Conservation (phyloP, 2,329 filamentous ascomycete genomes). For the Xylaria arbuscula region DNA sequence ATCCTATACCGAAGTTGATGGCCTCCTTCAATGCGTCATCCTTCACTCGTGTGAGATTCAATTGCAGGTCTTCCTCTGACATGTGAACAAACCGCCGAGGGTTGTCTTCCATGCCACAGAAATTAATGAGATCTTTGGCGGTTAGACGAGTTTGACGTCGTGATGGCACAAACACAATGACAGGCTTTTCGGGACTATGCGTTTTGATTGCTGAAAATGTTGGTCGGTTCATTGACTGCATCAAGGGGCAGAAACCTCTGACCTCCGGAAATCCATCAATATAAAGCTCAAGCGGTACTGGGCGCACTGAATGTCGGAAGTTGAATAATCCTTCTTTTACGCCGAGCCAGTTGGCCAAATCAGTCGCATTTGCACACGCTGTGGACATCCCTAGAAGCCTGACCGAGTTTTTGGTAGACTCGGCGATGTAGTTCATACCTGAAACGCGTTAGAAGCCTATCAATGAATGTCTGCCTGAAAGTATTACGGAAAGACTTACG, state of each 20-base stretch:
- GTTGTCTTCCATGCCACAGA: slow-evolving; percentile 98
- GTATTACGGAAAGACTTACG: slow-evolving; percentile 54
- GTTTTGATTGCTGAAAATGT: slow-evolving; percentile 97
- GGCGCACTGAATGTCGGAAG: slow-evolving; percentile 95
- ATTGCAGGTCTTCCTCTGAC: slow-evolving; percentile 91
- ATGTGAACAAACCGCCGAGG: slow-evolving; percentile 92
- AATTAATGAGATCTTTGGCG: slow-evolving; percentile 95
- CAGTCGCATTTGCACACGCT: slow-evolving; percentile 93
- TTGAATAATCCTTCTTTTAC: slow-evolving; percentile 97
- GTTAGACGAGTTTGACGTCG: slow-evolving; percentile 94
- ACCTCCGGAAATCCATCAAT: slow-evolving; percentile 98
- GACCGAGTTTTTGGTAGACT: slow-evolving; percentile 89
- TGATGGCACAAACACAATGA: slow-evolving; percentile 98
- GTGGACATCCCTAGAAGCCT: slow-evolving; percentile 98
- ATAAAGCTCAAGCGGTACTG: slow-evolving; percentile 93
- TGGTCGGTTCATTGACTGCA: slow-evolving; percentile 99
- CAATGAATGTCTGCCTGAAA: neutral
- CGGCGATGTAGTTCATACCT: slow-evolving; percentile 98
- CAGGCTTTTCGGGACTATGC: slow-evolving; percentile 94
- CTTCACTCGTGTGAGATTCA: slow-evolving; percentile 90
- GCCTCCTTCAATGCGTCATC: slow-evolving; percentile 93
- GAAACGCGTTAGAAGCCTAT: slow-evolving; percentile 48
- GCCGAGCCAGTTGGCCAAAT: slow-evolving; percentile 95
- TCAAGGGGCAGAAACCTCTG: slow-evolving; percentile 93
- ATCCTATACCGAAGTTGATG: slow-evolving; percentile 94